Base-by-base conservation (phyloP, 345 rosid genomes). In the Bruguiera parviflora region DNA sequence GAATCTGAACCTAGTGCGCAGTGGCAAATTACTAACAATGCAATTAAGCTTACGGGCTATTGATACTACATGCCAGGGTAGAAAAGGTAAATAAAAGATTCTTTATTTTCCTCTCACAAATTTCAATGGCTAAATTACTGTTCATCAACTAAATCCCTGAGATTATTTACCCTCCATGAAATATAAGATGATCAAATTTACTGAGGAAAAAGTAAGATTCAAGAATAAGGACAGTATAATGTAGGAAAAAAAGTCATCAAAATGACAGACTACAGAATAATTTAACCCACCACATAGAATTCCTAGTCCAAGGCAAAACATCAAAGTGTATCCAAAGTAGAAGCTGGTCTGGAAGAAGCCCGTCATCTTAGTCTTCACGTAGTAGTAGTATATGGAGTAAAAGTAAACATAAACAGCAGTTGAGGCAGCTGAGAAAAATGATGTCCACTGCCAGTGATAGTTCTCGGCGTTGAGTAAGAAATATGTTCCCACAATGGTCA, bases 371-470 rank as follows among this genome's bases (percentile, higher is more conserved):
- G 98, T 92, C 88, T 92, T 92, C 77, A 89, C 87, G 39, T 82
- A 82, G 82, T 89, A 92, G 86, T 92, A 89, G 70, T 89, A 92
- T 72, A 92, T 82, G n/a, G 98, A 89, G 82, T 92, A 92, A 75
- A 89, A 70, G 80, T 89, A 92, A 68, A 92, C 96, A 63, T 92
- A 92, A 63, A 89, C 90, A 39, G 98, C 92, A 51, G 98, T 92
- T 53, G 98, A 92, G 25, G 98, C 98, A 66, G 98, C 98, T 31
- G 98, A 89, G 82, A 88, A 85, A 74, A 89, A 92, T 28, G 98
- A 92, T 0, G 98, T 92, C 98, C 98, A 92, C 73, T 92, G 98
- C 98, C 98, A 92, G 80, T 92, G 96, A 76, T 92, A 92, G 69
- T 92, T 92, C 84, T 92, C 98, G 46, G 98, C 98, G 73, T 92